Conservation (phyloP, 345 rosid species). For the Stellera chamaejasme region DNA sequence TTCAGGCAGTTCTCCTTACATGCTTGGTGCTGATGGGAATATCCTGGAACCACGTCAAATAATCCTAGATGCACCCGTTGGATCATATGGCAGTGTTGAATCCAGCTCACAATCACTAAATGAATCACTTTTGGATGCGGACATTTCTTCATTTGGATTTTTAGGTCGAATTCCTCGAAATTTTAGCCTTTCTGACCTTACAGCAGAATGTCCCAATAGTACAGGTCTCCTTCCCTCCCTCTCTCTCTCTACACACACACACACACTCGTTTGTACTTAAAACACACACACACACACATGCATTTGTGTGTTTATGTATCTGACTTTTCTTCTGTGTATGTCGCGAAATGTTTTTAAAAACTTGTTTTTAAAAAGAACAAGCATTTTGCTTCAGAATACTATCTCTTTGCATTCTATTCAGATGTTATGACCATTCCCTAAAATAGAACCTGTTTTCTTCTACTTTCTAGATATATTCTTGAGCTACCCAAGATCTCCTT, state of each 20-base stretch:
- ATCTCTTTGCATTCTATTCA: neutral
- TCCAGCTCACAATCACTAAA: constrained; percentile 63
- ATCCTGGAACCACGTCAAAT: constrained; percentile 59
- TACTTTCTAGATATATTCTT: constrained; percentile 66
- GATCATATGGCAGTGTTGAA: constrained; percentile 66
- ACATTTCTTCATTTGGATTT: constrained; percentile 63
- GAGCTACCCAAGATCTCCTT: constrained; percentile 80
- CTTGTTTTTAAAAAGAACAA: neutral
- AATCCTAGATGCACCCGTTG: constrained; percentile 57
- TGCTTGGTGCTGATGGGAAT: constrained; percentile 65
- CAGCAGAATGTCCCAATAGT: constrained; percentile 84
- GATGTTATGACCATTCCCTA: neutral
- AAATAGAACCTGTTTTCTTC: neutral
- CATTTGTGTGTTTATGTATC: neutral
- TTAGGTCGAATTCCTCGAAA: constrained; percentile 71
- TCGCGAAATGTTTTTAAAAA: neutral
- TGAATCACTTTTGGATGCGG: constrained; percentile 69
- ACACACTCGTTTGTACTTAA: neutral
- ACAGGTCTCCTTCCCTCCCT: constrained; percentile 51
- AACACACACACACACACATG: neutral
- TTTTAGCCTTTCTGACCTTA: constrained; percentile 91
- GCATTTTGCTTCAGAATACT: neutral
- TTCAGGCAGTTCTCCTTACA: constrained; percentile 50
- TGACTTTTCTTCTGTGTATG: neutral
- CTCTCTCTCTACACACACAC: neutral